phyloP scores from a whole-genome alignment of 2,329 filamentous ascomycete genomes.

The Helotiales sp. region DNA sequence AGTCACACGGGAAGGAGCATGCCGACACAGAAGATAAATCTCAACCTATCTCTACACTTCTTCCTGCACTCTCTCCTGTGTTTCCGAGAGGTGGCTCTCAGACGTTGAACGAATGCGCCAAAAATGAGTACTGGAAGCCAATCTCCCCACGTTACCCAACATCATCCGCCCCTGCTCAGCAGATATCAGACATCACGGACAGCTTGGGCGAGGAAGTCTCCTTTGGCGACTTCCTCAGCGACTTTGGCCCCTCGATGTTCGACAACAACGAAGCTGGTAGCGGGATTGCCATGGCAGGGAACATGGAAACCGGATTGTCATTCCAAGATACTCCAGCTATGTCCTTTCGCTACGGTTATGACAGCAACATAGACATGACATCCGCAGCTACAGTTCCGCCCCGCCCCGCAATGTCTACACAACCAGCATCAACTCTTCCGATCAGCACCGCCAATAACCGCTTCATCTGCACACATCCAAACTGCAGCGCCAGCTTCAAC shows the following conservation, averaged over 20 bases:
- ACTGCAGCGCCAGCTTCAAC: conserved; percentile 91
- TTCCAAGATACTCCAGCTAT: not conserved
- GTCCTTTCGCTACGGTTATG: no score
- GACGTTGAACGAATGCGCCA: no score
- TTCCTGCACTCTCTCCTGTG: no score
- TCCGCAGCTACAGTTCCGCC: not conserved
- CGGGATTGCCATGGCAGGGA: not conserved
- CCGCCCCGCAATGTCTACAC: not conserved
- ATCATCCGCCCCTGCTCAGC: not conserved
- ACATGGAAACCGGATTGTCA: no score
- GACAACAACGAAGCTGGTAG: not conserved
- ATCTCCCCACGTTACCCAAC: no score
- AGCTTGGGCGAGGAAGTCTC: not conserved
- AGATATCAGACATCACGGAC: not conserved
- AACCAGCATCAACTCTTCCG: not conserved
- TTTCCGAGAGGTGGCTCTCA: no score
- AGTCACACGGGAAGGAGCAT: no score
- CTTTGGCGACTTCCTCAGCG: not conserved
- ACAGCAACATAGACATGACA: not conserved
- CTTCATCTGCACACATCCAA: conserved; percentile 82
- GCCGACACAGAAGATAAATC: no score
- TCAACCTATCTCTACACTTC: no score
- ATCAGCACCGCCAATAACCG: conserved; percentile 42
- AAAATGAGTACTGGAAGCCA: no score
- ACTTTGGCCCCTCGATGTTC: not conserved